Evolutionary conservation across 75 land plant genomes (phyloP).

Genomic region (Cupressus sempervirens): DNA sequence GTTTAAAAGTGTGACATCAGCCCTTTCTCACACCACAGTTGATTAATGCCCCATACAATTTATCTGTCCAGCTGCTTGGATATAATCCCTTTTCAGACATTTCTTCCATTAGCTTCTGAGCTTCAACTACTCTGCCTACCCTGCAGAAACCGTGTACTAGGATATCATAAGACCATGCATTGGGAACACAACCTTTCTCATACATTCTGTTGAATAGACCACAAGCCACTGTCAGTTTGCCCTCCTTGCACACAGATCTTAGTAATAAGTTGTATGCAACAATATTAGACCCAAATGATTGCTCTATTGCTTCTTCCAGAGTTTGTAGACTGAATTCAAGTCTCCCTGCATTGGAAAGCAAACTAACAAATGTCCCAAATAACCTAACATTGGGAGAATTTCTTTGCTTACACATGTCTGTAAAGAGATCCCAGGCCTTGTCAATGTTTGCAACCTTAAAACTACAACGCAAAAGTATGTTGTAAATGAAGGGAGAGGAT

Average conservation of each 20-base stretch:
- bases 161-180: constrained; percentile 45
- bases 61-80: constrained; percentile 20
- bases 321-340: constrained; percentile 13
- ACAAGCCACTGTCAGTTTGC: constrained; percentile 35
- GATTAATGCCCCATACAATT: background rate
- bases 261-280: constrained; percentile 49
- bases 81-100: constrained; percentile 24
- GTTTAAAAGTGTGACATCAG: background rate
- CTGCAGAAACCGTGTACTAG: constrained; percentile 36
- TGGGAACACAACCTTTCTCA: constrained; percentile 44
- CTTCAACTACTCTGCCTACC: constrained; percentile 30
- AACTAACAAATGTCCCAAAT: constrained; percentile 29
- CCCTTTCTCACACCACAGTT: background rate
- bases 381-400: background rate
- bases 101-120: constrained; percentile 28
- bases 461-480: constrained; percentile 32
- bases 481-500: constrained; percentile 43
- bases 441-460: constrained; percentile 22
- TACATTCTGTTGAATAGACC: constrained; percentile 28
- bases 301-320: constrained; percentile 30
- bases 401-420: constrained; percentile 2
- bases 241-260: constrained; percentile 21
- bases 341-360: constrained; percentile 30
- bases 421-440: constrained; percentile 26
- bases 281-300: constrained; percentile 32